Percentiles rank a stretch among this genome's conserved stretches.
phyloP scores from a whole-genome alignment of 2,329 filamentous ascomycete species.

The Neoascochyta sp. region DNA sequence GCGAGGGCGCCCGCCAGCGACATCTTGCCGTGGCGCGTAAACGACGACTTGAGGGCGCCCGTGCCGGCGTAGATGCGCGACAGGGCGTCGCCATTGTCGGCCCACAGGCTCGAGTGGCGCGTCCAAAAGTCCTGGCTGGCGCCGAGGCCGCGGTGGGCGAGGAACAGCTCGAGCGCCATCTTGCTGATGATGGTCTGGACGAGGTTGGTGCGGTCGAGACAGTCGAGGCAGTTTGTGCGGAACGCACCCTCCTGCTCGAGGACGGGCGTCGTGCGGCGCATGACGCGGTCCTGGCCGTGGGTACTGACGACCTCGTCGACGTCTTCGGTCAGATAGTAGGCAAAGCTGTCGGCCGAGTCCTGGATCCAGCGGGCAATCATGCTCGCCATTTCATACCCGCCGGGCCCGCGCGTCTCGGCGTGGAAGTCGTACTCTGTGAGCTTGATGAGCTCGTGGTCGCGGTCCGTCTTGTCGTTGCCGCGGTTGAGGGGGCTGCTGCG shows the following conservation, averaged over 20 bases:
- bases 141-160: conserved; percentile 66
- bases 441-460: conserved; percentile 69
- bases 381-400: conserved; percentile 86
- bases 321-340: conserved; percentile 84
- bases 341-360: conserved; percentile 77
- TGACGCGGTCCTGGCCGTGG: conserved; percentile 41
- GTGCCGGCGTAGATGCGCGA: conserved; percentile 97
- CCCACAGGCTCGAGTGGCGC: conserved; percentile 89
- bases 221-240: conserved; percentile 93
- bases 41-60: conserved; percentile 90
- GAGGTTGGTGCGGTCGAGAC: conserved; percentile 89
- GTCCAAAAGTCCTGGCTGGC: conserved; percentile 83
- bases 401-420: conserved; percentile 81
- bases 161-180: conserved; percentile 83
- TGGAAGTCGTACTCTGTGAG: conserved; percentile 95
- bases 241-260: conserved; percentile 95
- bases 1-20: conserved; percentile 87
- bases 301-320: conserved; percentile 51
- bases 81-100: conserved; percentile 90
- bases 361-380: conserved; percentile 77
- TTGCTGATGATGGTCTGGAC: conserved; percentile 94
- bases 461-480: conserved; percentile 51
- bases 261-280: conserved; percentile 58
- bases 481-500: conserved; percentile 67
- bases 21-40: conserved; percentile 93